These are phyloP conservation scores for Chalaropsis ovoidea DNA, from an alignment of 2,329 filamentous ascomycete species.

Conservation along the genomic window DNA sequence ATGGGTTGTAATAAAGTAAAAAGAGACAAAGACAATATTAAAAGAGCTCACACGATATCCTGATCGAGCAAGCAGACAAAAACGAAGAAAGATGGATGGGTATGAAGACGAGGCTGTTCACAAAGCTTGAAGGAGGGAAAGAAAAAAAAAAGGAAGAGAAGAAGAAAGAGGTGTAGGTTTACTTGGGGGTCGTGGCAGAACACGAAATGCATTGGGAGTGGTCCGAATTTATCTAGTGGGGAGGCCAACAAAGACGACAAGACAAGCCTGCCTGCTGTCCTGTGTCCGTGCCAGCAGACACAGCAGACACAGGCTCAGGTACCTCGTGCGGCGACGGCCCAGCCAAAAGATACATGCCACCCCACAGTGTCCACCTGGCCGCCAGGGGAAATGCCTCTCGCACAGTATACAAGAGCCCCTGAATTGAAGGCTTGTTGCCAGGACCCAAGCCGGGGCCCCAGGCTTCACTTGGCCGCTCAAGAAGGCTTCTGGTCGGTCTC, in stretches of 20 bases:
- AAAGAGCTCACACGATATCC: conserved; percentile 27
- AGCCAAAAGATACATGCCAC: conserved; percentile 23
- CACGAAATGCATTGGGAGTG: conserved; percentile 26
- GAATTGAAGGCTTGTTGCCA: conserved; percentile 18
- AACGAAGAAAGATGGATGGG: conserved; percentile 25
- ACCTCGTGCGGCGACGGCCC: conserved; percentile 20
- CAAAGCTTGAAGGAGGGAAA: conserved; percentile 25
- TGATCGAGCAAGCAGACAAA: conserved; percentile 27
- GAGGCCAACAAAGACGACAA: conserved; percentile 24
- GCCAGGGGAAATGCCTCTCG: conserved; percentile 22
- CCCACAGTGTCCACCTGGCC: conserved; percentile 18
- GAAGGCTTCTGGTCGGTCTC: conserved; percentile 9
- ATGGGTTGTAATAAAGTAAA: conserved; percentile 25
- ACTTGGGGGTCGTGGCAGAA: conserved; percentile 23
- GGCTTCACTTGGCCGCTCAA: conserved; percentile 5
- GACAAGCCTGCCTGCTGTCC: conserved; percentile 7
- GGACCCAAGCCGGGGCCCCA: conserved; percentile 12
- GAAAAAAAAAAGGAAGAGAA: conserved; percentile 24
- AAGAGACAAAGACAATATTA: conserved; percentile 26
- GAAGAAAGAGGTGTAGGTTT: conserved; percentile 25
- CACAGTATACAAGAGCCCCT: conserved; percentile 26
- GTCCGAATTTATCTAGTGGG: conserved; percentile 26
- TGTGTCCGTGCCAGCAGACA: conserved; percentile 24
- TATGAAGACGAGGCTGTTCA: conserved; percentile 26
- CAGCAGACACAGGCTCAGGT: conserved; percentile 24